Evolutionary conservation across 176 grass and related monocot species (phyloP).

Genomic region (Oryza nivara): DNA sequence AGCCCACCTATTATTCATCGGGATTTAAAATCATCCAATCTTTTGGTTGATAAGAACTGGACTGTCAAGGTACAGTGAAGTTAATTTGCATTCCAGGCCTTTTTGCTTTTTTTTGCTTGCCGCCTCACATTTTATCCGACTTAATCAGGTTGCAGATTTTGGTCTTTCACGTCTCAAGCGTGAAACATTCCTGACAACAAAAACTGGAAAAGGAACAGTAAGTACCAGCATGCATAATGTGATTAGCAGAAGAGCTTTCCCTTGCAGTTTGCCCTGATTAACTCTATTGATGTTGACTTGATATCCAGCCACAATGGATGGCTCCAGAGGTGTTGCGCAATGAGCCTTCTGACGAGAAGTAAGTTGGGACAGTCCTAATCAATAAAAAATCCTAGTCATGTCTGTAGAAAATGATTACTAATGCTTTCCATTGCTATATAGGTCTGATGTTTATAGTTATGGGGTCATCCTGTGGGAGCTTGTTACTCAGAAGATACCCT

Average conservation of each 20-base stretch:
- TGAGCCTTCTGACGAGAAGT: conserved; percentile 97
- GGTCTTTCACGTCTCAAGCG: conserved; percentile 96
- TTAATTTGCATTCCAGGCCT: conserved; percentile 38
- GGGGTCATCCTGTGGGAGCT: conserved; percentile 99
- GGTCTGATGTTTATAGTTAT: conserved; percentile 98
- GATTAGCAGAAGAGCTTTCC: conserved; percentile 25
- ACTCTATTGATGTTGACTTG: conserved; percentile 30
- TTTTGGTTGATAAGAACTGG: conserved; percentile 99
- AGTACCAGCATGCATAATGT: conserved; percentile 41
- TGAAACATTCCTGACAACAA: conserved; percentile 90
- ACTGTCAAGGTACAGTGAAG: conserved; percentile 73
- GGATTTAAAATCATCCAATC: conserved; percentile 97
- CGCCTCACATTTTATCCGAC: conserved; percentile 30
- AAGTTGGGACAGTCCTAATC: conserved; percentile 32
- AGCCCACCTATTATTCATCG: conserved; percentile 92
- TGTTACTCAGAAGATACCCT: conserved; percentile 96
- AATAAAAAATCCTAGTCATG: conserved; percentile 12
- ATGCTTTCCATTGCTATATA: conserved; percentile 51
- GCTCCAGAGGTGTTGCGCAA: conserved; percentile 96
- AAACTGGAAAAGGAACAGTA: conserved; percentile 97
- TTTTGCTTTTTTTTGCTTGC: conserved; percentile 1
- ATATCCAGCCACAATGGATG: conserved; percentile 94
- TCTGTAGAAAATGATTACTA: conserved; percentile 31
- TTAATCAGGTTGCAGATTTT: conserved; percentile 92
- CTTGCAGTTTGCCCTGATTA: conserved; percentile 33